phyloP scores from a whole-genome alignment of 139 green algal species.

The Asterochloris erici region DNA sequence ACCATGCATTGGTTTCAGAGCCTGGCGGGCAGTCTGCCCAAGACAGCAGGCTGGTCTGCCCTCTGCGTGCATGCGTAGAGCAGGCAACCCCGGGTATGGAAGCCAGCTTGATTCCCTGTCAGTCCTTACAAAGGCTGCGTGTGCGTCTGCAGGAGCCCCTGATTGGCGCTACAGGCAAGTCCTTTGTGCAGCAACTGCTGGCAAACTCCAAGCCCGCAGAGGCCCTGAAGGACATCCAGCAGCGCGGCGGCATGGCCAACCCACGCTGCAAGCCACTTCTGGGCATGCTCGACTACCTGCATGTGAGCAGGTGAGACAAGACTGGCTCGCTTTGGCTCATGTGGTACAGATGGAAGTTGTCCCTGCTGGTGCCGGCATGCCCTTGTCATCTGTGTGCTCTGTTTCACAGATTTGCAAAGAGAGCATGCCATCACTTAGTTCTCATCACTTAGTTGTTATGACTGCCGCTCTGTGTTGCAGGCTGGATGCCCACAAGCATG shows the following conservation, averaged over 20 bases:
- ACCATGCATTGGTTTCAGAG: too few relatives aligned
- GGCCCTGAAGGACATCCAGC: conserved; percentile 48
- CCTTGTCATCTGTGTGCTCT: neutral
- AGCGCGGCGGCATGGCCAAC: conserved; percentile 39
- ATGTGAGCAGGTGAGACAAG: conserved; percentile 23
- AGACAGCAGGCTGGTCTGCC: too few relatives aligned
- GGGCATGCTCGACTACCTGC: conserved; percentile 70
- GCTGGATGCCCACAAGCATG: conserved; percentile 47
- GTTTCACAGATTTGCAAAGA: neutral
- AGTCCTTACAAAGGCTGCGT: too few relatives aligned
- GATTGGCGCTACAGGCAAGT: conserved; percentile 29
- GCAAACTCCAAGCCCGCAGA: conserved; percentile 34
- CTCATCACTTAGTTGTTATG: neutral
- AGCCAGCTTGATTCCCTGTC: too few relatives aligned
- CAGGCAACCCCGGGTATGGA: too few relatives aligned
- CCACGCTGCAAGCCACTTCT: conserved; percentile 63
- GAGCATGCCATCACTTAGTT: neutral
- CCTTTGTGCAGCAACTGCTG: conserved; percentile 43
- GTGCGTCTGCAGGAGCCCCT: conserved; percentile 12
- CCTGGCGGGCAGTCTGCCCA: too few relatives aligned
- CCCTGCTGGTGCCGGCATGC: neutral
- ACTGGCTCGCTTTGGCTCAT: neutral
- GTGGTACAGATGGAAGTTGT: neutral
- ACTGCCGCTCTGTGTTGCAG: conserved; percentile 16
- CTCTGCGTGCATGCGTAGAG: too few relatives aligned